Evolutionary conservation across 2,329 filamentous ascomycete genomes (phyloP).

Genomic region (Penicillium sp.): DNA sequence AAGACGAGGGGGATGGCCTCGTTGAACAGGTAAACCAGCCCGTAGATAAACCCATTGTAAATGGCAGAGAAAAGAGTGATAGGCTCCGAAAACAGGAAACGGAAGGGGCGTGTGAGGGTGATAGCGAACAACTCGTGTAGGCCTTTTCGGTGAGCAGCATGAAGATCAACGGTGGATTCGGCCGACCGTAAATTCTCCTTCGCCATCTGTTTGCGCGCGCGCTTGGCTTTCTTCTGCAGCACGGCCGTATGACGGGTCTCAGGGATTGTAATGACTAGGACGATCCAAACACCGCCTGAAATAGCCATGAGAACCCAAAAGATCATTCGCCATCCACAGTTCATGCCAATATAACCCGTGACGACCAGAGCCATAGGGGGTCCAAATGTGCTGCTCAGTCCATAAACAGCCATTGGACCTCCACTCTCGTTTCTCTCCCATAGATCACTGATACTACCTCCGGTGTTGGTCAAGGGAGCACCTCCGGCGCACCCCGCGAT

Average conservation of each 20-base stretch:
- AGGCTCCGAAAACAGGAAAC: constrained; percentile 29
- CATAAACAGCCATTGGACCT: constrained; percentile 34
- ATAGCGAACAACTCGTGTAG: constrained; percentile 66
- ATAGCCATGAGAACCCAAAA: constrained; percentile 59
- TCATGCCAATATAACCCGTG: constrained; percentile 31
- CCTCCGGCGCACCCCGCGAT: constrained; percentile 29
- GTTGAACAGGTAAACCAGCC: constrained; percentile 71
- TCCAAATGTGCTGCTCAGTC: constrained; percentile 34
- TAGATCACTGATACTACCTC: constrained; percentile 29
- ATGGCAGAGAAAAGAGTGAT: constrained; percentile 27
- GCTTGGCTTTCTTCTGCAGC: constrained; percentile 53
- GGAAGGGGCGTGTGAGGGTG: constrained; percentile 60
- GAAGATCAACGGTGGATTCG: constrained; percentile 47
- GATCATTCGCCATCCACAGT: constrained; percentile 51
- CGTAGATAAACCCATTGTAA: constrained; percentile 61
- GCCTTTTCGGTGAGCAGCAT: constrained; percentile 53
- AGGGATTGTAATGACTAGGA: constrained; percentile 45
- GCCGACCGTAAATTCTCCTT: constrained; percentile 54
- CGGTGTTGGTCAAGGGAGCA: constrained; percentile 33
- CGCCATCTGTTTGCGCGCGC: constrained; percentile 41
- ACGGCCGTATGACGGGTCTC: constrained; percentile 55
- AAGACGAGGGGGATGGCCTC: constrained; percentile 64
- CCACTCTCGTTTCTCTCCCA: constrained; percentile 32
- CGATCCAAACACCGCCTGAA: constrained; percentile 47
- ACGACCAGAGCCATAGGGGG: constrained; percentile 34